Conservation (phyloP, 345 rosid species). For the thale cress (Arabidopsis thaliana) region DNA sequence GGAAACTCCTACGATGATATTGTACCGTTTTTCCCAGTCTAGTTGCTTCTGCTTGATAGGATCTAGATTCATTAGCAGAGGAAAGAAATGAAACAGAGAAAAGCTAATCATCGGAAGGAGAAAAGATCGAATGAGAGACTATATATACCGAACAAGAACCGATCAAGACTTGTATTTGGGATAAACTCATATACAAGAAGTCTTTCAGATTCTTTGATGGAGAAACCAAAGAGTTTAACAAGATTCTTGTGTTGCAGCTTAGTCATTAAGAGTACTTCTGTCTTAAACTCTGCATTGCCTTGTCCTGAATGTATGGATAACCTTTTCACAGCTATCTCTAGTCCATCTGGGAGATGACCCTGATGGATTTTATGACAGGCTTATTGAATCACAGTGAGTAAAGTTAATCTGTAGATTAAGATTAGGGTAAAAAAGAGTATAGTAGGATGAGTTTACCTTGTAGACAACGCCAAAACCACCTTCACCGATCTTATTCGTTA, state of each 20-base stretch:
- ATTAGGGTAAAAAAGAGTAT: neutral
- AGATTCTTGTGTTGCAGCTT: slow-evolving; percentile 59
- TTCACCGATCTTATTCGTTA: slow-evolving; percentile 43
- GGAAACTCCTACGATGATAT: slow-evolving; percentile 38
- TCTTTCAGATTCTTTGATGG: slow-evolving; percentile 34
- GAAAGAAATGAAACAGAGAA: slow-evolving; percentile 9
- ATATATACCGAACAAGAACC: slow-evolving; percentile 42
- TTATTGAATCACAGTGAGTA: neutral
- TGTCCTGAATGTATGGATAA: slow-evolving; percentile 47
- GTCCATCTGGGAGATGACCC: slow-evolving; percentile 48
- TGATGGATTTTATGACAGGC: slow-evolving; percentile 6
- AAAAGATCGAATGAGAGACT: neutral
- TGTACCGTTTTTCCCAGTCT: slow-evolving; percentile 24
- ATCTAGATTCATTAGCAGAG: slow-evolving; percentile 25
- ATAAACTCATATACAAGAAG: slow-evolving; percentile 44
- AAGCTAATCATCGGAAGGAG: neutral
- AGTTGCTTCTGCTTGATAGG: slow-evolving; percentile 24
- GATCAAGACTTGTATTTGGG: slow-evolving; percentile 45
- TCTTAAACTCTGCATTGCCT: slow-evolving; percentile 54
- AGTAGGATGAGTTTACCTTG: slow-evolving; percentile 33
- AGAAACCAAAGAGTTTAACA: slow-evolving; percentile 46
- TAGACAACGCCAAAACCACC: slow-evolving; percentile 53
- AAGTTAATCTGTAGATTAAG: neutral
- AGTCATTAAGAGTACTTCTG: slow-evolving; percentile 51
- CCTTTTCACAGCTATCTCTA: slow-evolving; percentile 56